Conservation (phyloP, 208 protist genomes). For the Acanthamoeba culbertsoni region DNA sequence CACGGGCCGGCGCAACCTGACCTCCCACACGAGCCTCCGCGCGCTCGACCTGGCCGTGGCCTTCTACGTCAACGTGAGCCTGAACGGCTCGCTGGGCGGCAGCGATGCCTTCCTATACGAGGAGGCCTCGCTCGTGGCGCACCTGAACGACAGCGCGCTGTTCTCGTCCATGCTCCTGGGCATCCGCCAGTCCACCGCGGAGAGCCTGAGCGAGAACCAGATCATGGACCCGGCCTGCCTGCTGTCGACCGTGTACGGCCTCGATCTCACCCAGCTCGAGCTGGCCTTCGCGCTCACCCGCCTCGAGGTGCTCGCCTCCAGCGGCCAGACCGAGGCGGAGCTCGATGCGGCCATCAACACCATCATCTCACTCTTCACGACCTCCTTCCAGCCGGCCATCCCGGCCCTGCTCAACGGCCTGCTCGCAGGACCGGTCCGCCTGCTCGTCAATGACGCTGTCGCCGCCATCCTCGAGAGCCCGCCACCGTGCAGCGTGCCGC, state of each 20-base stretch:
- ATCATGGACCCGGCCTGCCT: constrained; percentile 24
- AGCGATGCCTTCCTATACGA: constrained; percentile 52
- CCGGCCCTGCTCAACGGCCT: constrained; percentile 54
- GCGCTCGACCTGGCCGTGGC: background rate
- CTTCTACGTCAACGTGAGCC: constrained; percentile 50
- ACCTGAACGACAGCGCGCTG: background rate
- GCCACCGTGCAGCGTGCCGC: too few species aligned
- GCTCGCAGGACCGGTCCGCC: background rate
- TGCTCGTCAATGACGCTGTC: background rate
- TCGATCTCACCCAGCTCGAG: background rate
- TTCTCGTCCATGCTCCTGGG: background rate
- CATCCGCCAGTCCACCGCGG: background rate
- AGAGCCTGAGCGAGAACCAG: background rate
- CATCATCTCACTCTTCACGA: background rate
- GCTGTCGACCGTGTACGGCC: background rate
- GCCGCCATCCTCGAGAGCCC: background rate
- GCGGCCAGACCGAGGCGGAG: constrained; percentile 23
- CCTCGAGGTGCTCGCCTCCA: background rate
- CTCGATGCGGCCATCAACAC: constrained; percentile 58
- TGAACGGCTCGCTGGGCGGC: background rate
- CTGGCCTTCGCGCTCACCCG: background rate
- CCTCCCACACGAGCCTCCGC: background rate
- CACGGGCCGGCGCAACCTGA: background rate
- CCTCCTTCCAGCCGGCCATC: constrained; percentile 41
- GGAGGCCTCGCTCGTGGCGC: background rate